Evolutionary conservation across 805 yeast genomes (phyloP).

Genomic region (Kuraishia borneana): DNA sequence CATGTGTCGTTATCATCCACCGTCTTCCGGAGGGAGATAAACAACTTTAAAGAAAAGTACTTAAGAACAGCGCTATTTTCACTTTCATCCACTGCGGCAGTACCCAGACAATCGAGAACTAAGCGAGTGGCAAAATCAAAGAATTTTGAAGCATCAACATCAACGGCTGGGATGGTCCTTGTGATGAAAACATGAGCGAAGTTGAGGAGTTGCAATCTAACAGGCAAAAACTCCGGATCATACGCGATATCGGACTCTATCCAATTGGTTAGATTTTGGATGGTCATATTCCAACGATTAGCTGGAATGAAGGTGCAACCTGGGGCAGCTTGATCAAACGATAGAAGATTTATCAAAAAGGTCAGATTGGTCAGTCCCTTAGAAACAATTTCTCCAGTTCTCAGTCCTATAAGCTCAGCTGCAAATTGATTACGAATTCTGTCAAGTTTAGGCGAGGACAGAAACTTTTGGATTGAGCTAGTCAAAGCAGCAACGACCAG

Average conservation of each 20-base stretch:
- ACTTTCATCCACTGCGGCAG: conserved; percentile 26
- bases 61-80: conserved; percentile 25
- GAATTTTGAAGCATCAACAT: conserved; percentile 8
- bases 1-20: conserved; percentile 3
- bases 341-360: conserved; percentile 32
- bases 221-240: conserved; percentile 37
- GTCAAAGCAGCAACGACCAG: conserved; percentile 24
- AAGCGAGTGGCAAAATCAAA: conserved; percentile 26
- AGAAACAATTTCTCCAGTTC: conserved; percentile 25
- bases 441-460: conserved; percentile 27
- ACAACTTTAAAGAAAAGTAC: conserved; percentile 33
- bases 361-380: conserved; percentile 36
- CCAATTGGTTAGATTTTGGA: conserved; percentile 45
- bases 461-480: conserved; percentile 21
- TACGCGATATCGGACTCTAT: conserved; percentile 50
- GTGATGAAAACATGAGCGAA: conserved; percentile 15
- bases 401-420: conserved; percentile 52
- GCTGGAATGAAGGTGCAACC: conserved; percentile 37
- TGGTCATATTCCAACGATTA: conserved; percentile 53
- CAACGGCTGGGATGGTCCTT: neutral
- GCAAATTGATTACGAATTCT: conserved; percentile 49
- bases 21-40: conserved; percentile 16
- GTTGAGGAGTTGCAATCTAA: conserved; percentile 40
- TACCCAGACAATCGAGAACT: conserved; percentile 31
- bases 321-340: conserved; percentile 15